Evolutionary conservation across 352 stramenopile species (phyloP), one percentile per base, ranked within the genome.

Genomic region (Phytophthora kernoviae): DNA sequence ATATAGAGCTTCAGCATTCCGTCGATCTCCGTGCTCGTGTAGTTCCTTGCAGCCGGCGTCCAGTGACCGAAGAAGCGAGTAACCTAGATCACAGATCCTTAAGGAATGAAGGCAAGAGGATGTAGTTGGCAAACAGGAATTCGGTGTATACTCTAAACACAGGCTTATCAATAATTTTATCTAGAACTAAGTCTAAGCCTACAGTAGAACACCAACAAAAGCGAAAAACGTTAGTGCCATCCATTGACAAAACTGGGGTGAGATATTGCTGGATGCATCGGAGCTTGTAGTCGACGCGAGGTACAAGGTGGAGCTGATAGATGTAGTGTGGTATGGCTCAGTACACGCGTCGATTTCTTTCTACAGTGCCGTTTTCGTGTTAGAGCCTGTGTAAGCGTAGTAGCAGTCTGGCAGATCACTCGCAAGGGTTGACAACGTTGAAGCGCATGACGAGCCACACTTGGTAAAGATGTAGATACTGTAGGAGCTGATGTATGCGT

Each of bases 321-420:
- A 54, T 17, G 8, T 65, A 1, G 48, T 12, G 18, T 45, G 15
- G 6, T 32, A 37, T 0, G 18, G 3, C 1, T n/a, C 55, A 7
- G 41, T 49, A n/a, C 58, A 65, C 6, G 26, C 41, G 17, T 54
- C 50, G 11, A 55, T 65, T 46, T 52, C 7, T 5, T 41, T 17
- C 9, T 57, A 37, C 17, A 68, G 18, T 10, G 39, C 33, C 17
- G 58, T 10, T 61, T 79, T 75, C 54, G 67, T 73, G 44, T 75
- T 79, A 4, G 40, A 54, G 10, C 12, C 50, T 17, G 57, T 60
- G 58, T 70, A 68, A 37, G 63, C 50, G 41, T 73, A 72, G 43
- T 68, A 69, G 54, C 65, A 78, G 50, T 78, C 52, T 20, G 65
- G 65, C 10, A 78, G 32, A 10, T 65, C 46, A 5, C 33, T n/a